These are phyloP conservation scores for Gastrodia elata DNA, from an alignment of 106 monocot genomes.

Conservation along the genomic window DNA sequence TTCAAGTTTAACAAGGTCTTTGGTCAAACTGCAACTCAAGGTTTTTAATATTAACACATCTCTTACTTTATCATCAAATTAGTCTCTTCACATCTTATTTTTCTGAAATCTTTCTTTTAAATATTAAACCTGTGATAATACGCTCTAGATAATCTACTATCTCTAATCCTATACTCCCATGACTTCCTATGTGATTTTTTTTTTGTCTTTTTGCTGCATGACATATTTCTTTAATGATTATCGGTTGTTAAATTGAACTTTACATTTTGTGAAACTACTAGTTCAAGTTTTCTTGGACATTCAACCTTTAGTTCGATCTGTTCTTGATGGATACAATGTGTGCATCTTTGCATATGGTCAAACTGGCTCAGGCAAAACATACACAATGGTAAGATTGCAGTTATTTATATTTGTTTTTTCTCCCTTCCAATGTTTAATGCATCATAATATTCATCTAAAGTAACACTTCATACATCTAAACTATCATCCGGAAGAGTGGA, in stretches of 20 bases:
- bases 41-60: slow-evolving; percentile 21
- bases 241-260: not conserved
- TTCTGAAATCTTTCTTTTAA: not conserved
- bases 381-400: slow-evolving; percentile 70
- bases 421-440: too few species aligned
- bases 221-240: slow-evolving; percentile 1
- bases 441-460: not conserved
- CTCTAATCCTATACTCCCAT: not conserved
- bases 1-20: slow-evolving; percentile 95
- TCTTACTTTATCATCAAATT: not conserved
- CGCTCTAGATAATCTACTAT: too few species aligned
- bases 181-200: not conserved
- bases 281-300: slow-evolving; percentile 82
- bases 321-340: slow-evolving; percentile 94
- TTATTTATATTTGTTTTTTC: not conserved
- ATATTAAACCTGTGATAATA: not conserved
- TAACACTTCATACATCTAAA: not conserved
- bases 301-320: slow-evolving; percentile 78
- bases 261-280: slow-evolving; percentile 8
- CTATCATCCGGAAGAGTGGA: slow-evolving; percentile 48
- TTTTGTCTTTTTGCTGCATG: slow-evolving; percentile 1
- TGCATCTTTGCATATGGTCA: slow-evolving; percentile 99
- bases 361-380: slow-evolving; percentile 97
- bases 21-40: slow-evolving; percentile 66
- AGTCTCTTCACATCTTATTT: not conserved